phyloP scores from a whole-genome alignment of 2,329 filamentous ascomycete genomes.

The Penicillium sp. region DNA sequence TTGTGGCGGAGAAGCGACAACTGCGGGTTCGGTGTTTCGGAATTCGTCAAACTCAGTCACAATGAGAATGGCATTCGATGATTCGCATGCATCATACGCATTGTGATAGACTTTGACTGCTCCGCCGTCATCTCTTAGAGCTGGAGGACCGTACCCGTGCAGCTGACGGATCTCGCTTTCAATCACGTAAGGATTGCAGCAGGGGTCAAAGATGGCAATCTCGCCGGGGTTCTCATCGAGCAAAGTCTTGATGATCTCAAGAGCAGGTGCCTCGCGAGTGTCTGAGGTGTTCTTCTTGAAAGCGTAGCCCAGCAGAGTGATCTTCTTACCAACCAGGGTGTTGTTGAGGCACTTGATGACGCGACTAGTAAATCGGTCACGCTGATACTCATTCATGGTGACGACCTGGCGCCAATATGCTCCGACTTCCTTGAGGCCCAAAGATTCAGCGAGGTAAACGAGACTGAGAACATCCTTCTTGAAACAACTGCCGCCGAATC shows the following conservation, averaged over 20 bases:
- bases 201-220: constrained; percentile 20
- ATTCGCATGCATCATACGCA: constrained; percentile 15
- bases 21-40: constrained; percentile 4
- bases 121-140: constrained; percentile 19
- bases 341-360: constrained; percentile 69
- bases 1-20: not conserved
- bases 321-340: constrained; percentile 69
- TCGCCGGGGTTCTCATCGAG: constrained; percentile 17
- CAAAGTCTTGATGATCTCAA: constrained; percentile 17
- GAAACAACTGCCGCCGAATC: constrained; percentile 80
- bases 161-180: constrained; percentile 13
- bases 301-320: constrained; percentile 73
- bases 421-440: constrained; percentile 70
- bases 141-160: constrained; percentile 7
- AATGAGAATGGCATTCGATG: constrained; percentile 17
- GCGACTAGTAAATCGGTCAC: constrained; percentile 66
- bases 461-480: constrained; percentile 76
- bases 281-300: constrained; percentile 81
- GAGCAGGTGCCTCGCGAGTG: constrained; percentile 68
- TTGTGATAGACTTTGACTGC: constrained; percentile 18
- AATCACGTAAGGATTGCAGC: constrained; percentile 12
- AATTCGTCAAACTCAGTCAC: constrained; percentile 23
- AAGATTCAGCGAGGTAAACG: constrained; percentile 70
- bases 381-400: constrained; percentile 75
- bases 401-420: constrained; percentile 75